phyloP scores from a whole-genome alignment of 2,329 filamentous ascomycete species.

The Fusarium annulatum region DNA sequence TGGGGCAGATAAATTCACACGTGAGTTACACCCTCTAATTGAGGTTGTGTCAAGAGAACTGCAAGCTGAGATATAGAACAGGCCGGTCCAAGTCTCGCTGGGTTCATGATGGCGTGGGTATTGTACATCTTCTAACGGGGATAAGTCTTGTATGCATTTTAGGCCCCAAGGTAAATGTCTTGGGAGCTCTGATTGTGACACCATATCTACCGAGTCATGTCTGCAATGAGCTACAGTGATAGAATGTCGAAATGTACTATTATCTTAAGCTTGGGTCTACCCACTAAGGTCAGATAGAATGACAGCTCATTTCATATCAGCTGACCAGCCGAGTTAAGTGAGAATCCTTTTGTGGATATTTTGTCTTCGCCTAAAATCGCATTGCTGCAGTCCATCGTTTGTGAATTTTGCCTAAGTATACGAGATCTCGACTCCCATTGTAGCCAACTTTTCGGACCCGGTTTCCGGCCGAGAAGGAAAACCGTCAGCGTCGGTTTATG shows the following conservation, averaged over 20 bases:
- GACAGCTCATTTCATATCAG: neutral
- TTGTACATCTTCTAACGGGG: neutral
- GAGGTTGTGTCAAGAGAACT: neutral
- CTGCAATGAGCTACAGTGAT: neutral
- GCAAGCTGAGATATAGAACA: neutral
- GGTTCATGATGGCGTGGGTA: neutral
- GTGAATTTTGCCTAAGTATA: too few species aligned
- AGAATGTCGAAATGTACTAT: neutral
- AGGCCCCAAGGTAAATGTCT: accelerated
- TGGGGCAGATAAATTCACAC: neutral
- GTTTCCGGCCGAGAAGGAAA: too few species aligned
- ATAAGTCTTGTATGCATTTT: neutral
- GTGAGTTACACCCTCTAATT: neutral
- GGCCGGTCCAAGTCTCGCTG: neutral
- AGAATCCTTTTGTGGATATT: neutral
- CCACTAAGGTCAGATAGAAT: accelerated
- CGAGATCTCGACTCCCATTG: too few species aligned
- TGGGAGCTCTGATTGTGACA: neutral
- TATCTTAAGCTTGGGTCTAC: neutral
- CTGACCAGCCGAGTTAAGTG: neutral
- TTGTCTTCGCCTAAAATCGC: neutral
- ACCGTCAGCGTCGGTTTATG: too few species aligned
- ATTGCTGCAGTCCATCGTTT: too few species aligned
- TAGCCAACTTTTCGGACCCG: too few species aligned
- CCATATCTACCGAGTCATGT: neutral